These are phyloP conservation scores for Aureobasidium namibiae DNA, from an alignment of 2,329 filamentous ascomycete species.

Conservation along the genomic window DNA sequence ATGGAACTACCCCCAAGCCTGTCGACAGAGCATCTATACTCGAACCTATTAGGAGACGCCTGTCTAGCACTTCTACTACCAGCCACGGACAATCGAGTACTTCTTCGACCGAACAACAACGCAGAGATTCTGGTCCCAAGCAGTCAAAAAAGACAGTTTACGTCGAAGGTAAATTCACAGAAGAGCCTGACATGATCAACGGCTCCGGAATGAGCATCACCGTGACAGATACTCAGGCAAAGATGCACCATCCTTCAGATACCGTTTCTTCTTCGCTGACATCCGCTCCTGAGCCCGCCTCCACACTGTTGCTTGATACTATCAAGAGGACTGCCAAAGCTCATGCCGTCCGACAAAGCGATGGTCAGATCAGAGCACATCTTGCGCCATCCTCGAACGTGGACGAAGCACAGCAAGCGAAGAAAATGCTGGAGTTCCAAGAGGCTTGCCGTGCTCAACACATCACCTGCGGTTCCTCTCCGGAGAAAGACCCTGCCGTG, in stretches of 20 bases:
- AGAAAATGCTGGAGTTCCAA: background rate
- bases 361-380: background rate
- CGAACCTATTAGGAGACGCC: conserved; percentile 8
- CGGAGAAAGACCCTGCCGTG: background rate
- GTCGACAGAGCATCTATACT: conserved; percentile 6
- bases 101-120: background rate
- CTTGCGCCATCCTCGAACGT: background rate
- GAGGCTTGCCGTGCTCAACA: background rate
- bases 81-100: background rate
- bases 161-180: background rate
- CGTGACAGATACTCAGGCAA: background rate
- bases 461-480: background rate
- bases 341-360: background rate
- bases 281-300: background rate
- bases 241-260: background rate
- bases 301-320: background rate
- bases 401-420: background rate
- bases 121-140: background rate
- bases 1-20: background rate
- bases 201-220: background rate
- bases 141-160: background rate
- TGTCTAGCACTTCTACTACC: background rate
- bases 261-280: background rate
- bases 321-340: conserved; percentile 2
- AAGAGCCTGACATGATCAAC: background rate